These are phyloP conservation scores for Xanthoconium separans DNA, from an alignment of 1,284 basidiomycete species.

Conservation along the genomic window DNA sequence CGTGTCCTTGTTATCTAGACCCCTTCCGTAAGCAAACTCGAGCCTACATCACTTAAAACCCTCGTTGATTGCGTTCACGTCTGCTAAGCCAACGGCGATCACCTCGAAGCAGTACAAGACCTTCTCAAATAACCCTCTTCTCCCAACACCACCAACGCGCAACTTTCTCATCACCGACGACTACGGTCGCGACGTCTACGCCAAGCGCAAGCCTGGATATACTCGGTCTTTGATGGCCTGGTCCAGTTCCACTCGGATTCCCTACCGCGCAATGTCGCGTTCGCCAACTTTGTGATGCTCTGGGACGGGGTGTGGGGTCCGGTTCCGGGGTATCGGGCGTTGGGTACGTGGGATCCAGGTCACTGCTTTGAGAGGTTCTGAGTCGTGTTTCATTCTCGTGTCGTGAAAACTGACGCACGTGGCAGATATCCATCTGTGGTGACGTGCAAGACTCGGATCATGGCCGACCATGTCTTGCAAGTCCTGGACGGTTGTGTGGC, in stretches of 20 bases:
- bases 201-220: conserved; percentile 44
- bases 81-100: conserved; percentile 30
- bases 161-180: conserved; percentile 48
- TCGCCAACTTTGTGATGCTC: too few relatives aligned
- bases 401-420: too few relatives aligned
- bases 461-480: too few relatives aligned
- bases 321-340: conserved; percentile 42
- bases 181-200: conserved; percentile 43
- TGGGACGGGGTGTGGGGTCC: too few relatives aligned
- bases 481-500: too few relatives aligned
- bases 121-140: conserved; percentile 39
- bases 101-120: conserved; percentile 35
- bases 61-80: not conserved
- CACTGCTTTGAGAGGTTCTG: too few relatives aligned
- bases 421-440: too few relatives aligned
- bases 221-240: conserved; percentile 39
- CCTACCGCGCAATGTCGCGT: conserved; percentile 35
- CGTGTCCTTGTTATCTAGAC: too few relatives aligned
- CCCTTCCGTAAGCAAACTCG: conserved; percentile 17
- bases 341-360: conserved; percentile 40
- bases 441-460: too few relatives aligned
- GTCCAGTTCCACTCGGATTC: conserved; percentile 25
- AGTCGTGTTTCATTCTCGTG: too few relatives aligned
- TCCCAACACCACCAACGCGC: conserved; percentile 41
- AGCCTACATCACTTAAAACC: too few relatives aligned